Conservation (phyloP, 495 filamentous ascomycete species). For the Tuber melanosporum region DNA sequence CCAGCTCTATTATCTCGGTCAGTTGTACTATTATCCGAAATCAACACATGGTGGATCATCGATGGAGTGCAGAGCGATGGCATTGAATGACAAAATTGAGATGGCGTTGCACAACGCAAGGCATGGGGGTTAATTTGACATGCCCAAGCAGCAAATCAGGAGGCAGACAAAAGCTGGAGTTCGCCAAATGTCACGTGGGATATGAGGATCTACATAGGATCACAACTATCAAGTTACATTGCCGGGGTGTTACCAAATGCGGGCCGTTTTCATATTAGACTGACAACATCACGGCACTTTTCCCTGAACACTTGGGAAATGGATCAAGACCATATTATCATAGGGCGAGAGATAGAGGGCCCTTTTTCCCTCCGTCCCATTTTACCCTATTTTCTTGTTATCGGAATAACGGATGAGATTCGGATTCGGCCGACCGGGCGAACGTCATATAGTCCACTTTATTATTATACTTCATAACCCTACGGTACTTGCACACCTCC, state of each 20-base stretch:
- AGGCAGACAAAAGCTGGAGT: not conserved
- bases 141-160: not conserved
- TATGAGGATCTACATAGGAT: not conserved
- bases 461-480: not conserved
- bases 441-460: not conserved
- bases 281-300: not conserved
- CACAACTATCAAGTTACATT: not conserved
- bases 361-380: not conserved
- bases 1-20: not conserved
- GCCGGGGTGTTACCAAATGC: not conserved
- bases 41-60: slow-evolving; percentile 3
- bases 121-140: not conserved
- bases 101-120: not conserved
- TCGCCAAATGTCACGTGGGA: slow-evolving; percentile 1
- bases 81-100: not conserved
- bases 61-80: slow-evolving; percentile 1
- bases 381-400: not conserved
- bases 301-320: not conserved
- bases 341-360: not conserved
- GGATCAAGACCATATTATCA: not conserved
- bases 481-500: not conserved
- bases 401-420: not conserved
- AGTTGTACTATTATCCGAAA: not conserved
- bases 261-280: not conserved
- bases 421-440: not conserved